Evolutionary conservation across 2,329 filamentous ascomycete species (phyloP), one percentile per base, ranked within the genome.

Genomic region (Sporothrix variecibatus): DNA sequence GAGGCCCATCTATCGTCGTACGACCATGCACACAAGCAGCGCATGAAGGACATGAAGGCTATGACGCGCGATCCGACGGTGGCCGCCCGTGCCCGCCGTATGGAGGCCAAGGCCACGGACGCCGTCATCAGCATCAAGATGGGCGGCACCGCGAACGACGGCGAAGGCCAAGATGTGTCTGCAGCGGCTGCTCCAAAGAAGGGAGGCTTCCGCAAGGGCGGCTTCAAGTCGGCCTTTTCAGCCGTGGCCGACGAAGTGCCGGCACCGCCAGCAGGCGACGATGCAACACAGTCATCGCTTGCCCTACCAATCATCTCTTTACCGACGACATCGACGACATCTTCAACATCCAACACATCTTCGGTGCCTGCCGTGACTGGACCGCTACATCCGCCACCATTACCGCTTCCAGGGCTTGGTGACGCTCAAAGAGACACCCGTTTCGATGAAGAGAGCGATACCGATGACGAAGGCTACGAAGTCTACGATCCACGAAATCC

Each of bases 1-100:
- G 95, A 98, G 83, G 92, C 95, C 8, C 96, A 99, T 82, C 93
- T 98, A 73, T 91, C 91, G 76, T 96, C 93, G 79, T 98, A 98
- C 83, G 96, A 98, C 81, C 96, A 99, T 83, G 93, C 93, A 78
- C 96, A 99, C 83, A 95, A 94, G 82, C 94, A 97, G 84, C 92
- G 93, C 69, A 88, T 95, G 74, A 93, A 94, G 82, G 93, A 96
- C 79, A 94, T 95, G 93, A 94, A 94, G 83, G 91, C 93, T 79
- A 92, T 95, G 86, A 91, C 92, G 43, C 90, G 91, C 77, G 91
- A 94, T 77, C 90, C 92, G 1, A 87, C 87, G 72, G 90, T 90
- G 31, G 87, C 86, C 17, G 88, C 87, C 28, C 89, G 90, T 77
- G 90, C 92, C 1, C 86, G 91, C n/a, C 90, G 89, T 78, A 89